Base-by-base conservation (phyloP, 2,329 filamentous ascomycete genomes). In the Colletotrichum horii region DNA sequence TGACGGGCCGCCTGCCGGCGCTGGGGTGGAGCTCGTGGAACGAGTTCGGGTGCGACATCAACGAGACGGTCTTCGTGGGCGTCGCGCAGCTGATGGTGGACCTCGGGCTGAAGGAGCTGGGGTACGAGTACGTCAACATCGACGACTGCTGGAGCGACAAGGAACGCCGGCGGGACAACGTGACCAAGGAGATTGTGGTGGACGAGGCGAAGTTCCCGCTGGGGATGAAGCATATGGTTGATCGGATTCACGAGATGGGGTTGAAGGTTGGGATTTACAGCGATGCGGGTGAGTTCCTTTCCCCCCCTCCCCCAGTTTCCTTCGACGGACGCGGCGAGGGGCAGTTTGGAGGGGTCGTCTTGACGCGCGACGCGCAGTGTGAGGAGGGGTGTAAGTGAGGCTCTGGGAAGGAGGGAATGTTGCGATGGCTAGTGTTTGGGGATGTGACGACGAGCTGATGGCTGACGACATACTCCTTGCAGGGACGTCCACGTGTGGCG, bases 181-280 rank as follows among this genome's bases (percentile, higher is more conserved):
- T 72, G 7, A 89, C 85, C 0, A 78, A 84, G 2, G 82, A 87
- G 55, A 85, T 91, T 6, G 80, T 88, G 5, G 85, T 88, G 0
- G 87, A 92, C 77, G 80, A 82, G 0, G 80, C 77, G 4, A 90
- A 88, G 72, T 94, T 93, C 74, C 92, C 92, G 0, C 83, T 87
- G 22, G 92, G 92, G 0, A 91, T 94, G 75, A 85, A 85, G 11
- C 86, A 88, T 1, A 81, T 89, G 2, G 91, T 90, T 3, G 82
- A 88, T 28, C 80, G 89, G 72, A 86, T 93, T 24, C 92, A 93
- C 75, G 82, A 78, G 3, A 79, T 91, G 76, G 91, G 90, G 3
- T 79, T 94, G 60, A 93, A 93, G 80, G 83, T 93, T 12, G 92
- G 92, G 1, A 92, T 94, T 73, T 94, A 94, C 79, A 89, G 89